Percentiles rank a stretch among this genome's conserved stretches.
These are phyloP conservation scores for Ceratopteris richardii DNA, from an alignment of 75 land plant species.

Conservation along the genomic window DNA sequence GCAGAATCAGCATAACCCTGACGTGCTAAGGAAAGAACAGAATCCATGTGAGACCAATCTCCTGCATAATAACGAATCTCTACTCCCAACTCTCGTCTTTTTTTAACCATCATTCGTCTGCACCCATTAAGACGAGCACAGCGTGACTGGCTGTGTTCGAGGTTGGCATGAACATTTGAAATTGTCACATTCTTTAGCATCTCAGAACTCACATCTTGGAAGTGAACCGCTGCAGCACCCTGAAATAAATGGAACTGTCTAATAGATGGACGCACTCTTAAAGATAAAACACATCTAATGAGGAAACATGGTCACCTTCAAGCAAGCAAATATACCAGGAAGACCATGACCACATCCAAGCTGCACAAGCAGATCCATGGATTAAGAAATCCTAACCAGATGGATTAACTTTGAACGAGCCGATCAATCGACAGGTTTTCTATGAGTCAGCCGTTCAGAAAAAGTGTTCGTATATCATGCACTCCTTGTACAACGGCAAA, in stretches of 20 bases:
- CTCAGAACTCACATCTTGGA: conserved; percentile 97
- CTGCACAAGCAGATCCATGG: too few relatives aligned
- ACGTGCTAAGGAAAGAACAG: conserved; percentile 16
- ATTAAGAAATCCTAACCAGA: too few relatives aligned
- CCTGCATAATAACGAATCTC: conserved; percentile 88
- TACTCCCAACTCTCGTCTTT: conserved; percentile 4
- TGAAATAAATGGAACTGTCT: too few relatives aligned
- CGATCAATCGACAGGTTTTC: too few relatives aligned
- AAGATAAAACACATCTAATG: too few relatives aligned
- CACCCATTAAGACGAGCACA: conserved; percentile 10
- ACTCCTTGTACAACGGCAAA: too few relatives aligned
- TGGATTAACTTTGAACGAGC: too few relatives aligned
- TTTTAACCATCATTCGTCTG: conserved; percentile 5
- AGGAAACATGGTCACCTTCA: too few relatives aligned
- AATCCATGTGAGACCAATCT: conserved; percentile 77
- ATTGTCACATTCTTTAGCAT: conserved; percentile 76
- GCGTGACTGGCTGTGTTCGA: conserved; percentile 22
- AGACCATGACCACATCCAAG: conserved; percentile 99
- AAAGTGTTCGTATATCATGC: too few relatives aligned
- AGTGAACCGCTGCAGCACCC: conserved; percentile 81
- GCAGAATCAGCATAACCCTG: conserved; percentile 7
- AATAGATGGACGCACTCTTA: too few relatives aligned
- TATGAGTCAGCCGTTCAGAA: too few relatives aligned
- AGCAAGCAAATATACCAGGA: conserved; percentile 85
- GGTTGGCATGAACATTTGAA: conserved; percentile 65